Evolutionary conservation across 768 basidiomycete genomes (phyloP).

Genomic region (Serendipita sp.): DNA sequence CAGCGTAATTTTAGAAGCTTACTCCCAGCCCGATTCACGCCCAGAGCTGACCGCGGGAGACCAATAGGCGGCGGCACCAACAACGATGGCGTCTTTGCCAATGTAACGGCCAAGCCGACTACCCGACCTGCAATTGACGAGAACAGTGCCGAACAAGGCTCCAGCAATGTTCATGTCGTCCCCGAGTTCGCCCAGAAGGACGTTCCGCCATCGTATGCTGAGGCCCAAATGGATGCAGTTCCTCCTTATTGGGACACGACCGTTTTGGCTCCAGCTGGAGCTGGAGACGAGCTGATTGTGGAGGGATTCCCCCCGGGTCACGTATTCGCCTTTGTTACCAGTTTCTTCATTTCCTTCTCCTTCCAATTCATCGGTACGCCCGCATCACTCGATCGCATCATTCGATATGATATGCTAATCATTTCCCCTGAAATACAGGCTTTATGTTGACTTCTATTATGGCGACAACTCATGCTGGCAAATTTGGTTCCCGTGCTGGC

Average conservation of each 20-base stretch:
- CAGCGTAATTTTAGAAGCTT: conserved; percentile 30
- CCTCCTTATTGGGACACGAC: conserved; percentile 98
- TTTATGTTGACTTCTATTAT: conserved; percentile 28
- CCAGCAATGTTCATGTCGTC: conserved; percentile 32
- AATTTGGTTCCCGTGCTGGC: conserved; percentile 85
- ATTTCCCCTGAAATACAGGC: conserved; percentile 12
- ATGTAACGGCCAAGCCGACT: conserved; percentile 79
- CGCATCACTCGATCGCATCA: background rate
- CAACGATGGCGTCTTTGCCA: conserved; percentile 92
- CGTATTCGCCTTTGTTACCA: conserved; percentile 66
- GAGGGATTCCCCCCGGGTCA: conserved; percentile 82
- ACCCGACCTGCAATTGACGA: conserved; percentile 18
- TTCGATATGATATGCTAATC: background rate
- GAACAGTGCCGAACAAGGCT: conserved; percentile 14
- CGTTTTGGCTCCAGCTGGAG: conserved; percentile 58
- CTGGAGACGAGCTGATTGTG: conserved; percentile 75
- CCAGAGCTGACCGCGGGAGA: conserved; percentile 23
- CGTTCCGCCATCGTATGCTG: conserved; percentile 74
- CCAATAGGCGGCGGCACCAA: conserved; percentile 52
- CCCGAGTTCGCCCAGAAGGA: conserved; percentile 75
- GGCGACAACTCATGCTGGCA: conserved; percentile 68
- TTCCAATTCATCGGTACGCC: conserved; percentile 79
- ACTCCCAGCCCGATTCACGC: conserved; percentile 49
- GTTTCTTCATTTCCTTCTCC: conserved; percentile 76
- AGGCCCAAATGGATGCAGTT: conserved; percentile 77